Percentiles rank a stretch among this genome's conserved stretches.
phyloP scores from a whole-genome alignment of 2,329 filamentous ascomycete species.

The Botrytis paeoniae region DNA sequence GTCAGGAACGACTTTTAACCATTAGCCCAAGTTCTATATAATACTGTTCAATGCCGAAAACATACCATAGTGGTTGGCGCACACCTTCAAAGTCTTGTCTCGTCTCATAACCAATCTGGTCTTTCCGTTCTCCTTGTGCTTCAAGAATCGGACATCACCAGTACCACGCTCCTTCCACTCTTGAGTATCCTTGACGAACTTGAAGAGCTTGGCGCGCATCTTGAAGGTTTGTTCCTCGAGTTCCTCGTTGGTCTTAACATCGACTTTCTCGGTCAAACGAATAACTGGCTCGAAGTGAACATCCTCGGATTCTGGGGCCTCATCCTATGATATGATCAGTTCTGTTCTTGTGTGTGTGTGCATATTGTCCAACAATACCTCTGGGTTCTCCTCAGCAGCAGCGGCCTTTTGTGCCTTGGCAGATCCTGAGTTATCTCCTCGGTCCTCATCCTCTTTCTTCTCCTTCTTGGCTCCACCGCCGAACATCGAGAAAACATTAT shows the following conservation, averaged over 20 bases:
- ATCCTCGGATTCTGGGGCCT: constrained; percentile 82
- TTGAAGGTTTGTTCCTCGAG: constrained; percentile 97
- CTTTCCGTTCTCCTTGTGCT: constrained; percentile 99
- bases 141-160: constrained; percentile 91
- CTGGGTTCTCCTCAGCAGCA: constrained; percentile 39
- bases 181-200: constrained; percentile 84
- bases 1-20: constrained; percentile 76
- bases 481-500: constrained; percentile 95
- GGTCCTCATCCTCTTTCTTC: constrained; percentile 81
- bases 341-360: constrained; percentile 20
- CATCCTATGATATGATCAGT: constrained; percentile 49
- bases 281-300: constrained; percentile 97
- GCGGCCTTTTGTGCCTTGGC: constrained; percentile 72
- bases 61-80: constrained; percentile 99
- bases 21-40: constrained; percentile 24
- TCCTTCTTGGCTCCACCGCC: constrained; percentile 96
- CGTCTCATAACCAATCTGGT: constrained; percentile 96
- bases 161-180: constrained; percentile 99
- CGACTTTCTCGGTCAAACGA: constrained; percentile 92
- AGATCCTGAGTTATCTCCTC: constrained; percentile 83
- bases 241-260: constrained; percentile 98
- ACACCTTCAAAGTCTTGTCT: constrained; percentile 99
- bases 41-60: constrained; percentile 25
- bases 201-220: constrained; percentile 99
- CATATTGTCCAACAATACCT: constrained; percentile 29